Evolutionary conservation across 1,139 yeast genomes (phyloP).

Genomic region (Nakaseomyces uthaithaninus): DNA sequence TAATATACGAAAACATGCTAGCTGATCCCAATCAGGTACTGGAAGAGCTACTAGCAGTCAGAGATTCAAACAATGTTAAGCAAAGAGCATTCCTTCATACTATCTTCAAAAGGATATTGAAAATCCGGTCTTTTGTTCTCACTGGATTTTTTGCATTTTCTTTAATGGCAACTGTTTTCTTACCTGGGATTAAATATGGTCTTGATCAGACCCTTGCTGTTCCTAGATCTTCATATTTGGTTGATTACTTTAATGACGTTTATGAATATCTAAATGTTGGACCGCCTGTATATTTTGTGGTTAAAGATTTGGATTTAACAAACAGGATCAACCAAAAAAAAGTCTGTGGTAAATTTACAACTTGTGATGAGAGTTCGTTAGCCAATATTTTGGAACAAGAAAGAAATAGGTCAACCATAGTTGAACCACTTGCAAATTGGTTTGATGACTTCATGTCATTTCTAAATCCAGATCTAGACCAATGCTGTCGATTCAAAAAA

Average conservation of each 20-base stretch:
- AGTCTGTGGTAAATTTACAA: conserved; percentile 79
- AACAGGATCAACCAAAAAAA: conserved; percentile 53
- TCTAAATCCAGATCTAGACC: conserved; percentile 78
- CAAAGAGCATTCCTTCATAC: conserved; percentile 36
- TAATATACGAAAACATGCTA: conserved; percentile 23
- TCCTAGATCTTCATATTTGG: conserved; percentile 73
- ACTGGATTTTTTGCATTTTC: conserved; percentile 52
- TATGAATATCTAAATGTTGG: conserved; percentile 73
- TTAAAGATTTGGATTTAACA: conserved; percentile 58
- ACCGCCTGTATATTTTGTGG: conserved; percentile 84
- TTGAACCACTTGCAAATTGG: conserved; percentile 87
- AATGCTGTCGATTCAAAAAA: conserved; percentile 71
- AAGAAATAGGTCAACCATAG: conserved; percentile 58
- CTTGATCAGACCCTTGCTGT: conserved; percentile 85
- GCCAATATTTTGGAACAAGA: conserved; percentile 86
- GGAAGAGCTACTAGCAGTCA: no score
- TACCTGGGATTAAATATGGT: conserved; percentile 69
- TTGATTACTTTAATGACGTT: conserved; percentile 70
- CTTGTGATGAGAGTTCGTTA: conserved; percentile 71
- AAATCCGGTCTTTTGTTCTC: conserved; percentile 31
- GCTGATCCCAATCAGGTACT: neutral
- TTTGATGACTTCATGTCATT: conserved; percentile 82
- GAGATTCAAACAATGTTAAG: no score
- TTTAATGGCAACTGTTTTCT: conserved; percentile 55
- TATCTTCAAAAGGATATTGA: neutral